A percentile compares a stretch with the other conserved stretches of the same genome.
Conservation (phyloP, 129 eudicot genomes). For the Pulicaria dysenterica region DNA sequence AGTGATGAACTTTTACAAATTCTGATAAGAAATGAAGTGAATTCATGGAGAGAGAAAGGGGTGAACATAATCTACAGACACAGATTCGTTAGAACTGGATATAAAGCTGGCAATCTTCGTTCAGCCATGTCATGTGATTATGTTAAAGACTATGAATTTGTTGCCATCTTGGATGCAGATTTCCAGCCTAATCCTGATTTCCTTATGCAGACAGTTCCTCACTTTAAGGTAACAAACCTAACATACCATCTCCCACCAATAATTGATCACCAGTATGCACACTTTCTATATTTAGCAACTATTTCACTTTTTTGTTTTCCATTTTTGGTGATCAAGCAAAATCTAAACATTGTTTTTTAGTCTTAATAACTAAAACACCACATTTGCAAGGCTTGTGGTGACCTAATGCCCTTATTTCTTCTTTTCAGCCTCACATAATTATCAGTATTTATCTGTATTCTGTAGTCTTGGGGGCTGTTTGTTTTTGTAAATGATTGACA, state of each 20-base stretch:
- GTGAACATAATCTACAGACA: constrained; percentile 78
- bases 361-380: too few relatives aligned
- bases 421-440: too few relatives aligned
- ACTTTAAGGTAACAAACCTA: constrained; percentile 66
- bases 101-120: constrained; percentile 89
- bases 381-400: too few relatives aligned
- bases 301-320: constrained; percentile 19
- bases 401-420: too few relatives aligned
- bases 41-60: constrained; percentile 72
- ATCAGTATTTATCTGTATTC: not conserved
- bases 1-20: constrained; percentile 68
- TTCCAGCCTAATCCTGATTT: constrained; percentile 87
- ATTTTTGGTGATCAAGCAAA: constrained; percentile 30
- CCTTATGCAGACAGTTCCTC: constrained; percentile 74
- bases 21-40: constrained; percentile 65
- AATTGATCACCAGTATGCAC: constrained; percentile 30
- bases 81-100: constrained; percentile 77
- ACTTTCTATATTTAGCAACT: constrained; percentile 26
- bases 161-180: constrained; percentile 90
- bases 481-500: not conserved
- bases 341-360: not conserved
- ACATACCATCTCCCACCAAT: constrained; percentile 23
- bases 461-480: not conserved
- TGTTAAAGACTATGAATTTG: constrained; percentile 85
- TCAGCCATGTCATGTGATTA: constrained; percentile 95